phyloP scores from a whole-genome alignment of 208 protist species.

The Acanthamoeba culbertsoni region DNA sequence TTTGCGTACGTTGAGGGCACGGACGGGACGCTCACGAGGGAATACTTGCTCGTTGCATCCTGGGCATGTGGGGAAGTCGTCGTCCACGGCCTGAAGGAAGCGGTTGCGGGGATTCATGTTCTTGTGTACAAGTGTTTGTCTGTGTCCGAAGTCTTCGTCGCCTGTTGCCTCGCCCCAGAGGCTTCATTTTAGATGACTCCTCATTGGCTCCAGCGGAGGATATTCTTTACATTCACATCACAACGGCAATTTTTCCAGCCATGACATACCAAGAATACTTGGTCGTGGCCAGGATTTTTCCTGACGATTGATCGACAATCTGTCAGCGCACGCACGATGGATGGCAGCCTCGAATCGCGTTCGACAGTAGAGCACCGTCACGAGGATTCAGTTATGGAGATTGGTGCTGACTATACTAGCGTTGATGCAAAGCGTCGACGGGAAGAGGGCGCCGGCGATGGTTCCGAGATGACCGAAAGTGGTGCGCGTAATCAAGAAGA shows the following conservation, averaged over 20 bases:
- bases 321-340: no score
- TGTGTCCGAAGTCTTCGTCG: neutral
- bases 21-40: conserved; percentile 1
- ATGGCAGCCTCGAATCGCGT: no score
- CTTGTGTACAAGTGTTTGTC: neutral
- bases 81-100: neutral
- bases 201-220: no score
- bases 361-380: neutral
- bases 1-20: neutral
- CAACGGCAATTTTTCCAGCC: no score
- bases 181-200: neutral
- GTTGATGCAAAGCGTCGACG: neutral
- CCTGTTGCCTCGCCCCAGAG: neutral
- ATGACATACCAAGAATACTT: no score
- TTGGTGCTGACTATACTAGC: neutral
- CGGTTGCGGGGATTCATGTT: neutral
- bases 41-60: neutral
- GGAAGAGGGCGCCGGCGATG: no score
- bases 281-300: no score
- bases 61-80: neutral
- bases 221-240: no score
- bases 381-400: neutral
- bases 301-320: no score
- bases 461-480: no score
- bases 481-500: no score